Evolutionary conservation across 352 stramenopile genomes (phyloP).

Genomic region (Globisporangium alternatum): DNA sequence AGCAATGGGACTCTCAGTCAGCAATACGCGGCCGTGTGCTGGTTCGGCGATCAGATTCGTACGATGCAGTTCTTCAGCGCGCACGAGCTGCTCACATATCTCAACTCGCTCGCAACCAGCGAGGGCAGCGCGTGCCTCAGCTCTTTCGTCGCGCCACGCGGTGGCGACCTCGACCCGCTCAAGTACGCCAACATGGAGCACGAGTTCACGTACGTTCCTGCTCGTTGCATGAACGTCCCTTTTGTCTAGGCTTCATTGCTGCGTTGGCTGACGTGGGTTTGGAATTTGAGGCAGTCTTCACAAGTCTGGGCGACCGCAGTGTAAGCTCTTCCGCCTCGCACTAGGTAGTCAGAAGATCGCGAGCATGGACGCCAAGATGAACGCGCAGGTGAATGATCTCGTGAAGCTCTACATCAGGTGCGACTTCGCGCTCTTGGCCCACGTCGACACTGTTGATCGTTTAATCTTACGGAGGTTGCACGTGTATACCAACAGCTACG

Average conservation of each 20-base stretch:
- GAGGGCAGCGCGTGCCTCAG: slow-evolving; percentile 42
- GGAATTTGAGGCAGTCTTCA: slow-evolving; percentile 30
- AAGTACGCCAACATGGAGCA: slow-evolving; percentile 77
- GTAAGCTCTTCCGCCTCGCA: slow-evolving; percentile 66
- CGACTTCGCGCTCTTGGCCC: not conserved
- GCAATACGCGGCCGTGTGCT: slow-evolving; percentile 40
- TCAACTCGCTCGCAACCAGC: slow-evolving; percentile 38
- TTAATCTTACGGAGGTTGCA: not conserved
- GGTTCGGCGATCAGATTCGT: slow-evolving; percentile 50
- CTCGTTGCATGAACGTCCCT: not conserved
- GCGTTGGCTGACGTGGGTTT: not conserved
- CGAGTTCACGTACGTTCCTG: slow-evolving; percentile 59
- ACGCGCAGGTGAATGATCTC: slow-evolving; percentile 36
- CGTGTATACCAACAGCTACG: slow-evolving; percentile 22
- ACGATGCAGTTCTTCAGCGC: slow-evolving; percentile 48
- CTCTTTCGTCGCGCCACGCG: slow-evolving; percentile 59
- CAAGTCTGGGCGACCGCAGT: slow-evolving; percentile 53
- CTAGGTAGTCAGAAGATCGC: slow-evolving; percentile 56
- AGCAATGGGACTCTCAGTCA: not conserved
- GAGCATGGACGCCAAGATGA: slow-evolving; percentile 72
- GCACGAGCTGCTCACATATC: slow-evolving; percentile 44
- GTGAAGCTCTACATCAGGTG: slow-evolving; percentile 45
- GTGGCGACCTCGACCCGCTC: slow-evolving; percentile 48
- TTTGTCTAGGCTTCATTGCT: not conserved
- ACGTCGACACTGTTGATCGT: not conserved